Conservation (phyloP, 768 basidiomycete genomes). For the Tricholomella constricta region DNA sequence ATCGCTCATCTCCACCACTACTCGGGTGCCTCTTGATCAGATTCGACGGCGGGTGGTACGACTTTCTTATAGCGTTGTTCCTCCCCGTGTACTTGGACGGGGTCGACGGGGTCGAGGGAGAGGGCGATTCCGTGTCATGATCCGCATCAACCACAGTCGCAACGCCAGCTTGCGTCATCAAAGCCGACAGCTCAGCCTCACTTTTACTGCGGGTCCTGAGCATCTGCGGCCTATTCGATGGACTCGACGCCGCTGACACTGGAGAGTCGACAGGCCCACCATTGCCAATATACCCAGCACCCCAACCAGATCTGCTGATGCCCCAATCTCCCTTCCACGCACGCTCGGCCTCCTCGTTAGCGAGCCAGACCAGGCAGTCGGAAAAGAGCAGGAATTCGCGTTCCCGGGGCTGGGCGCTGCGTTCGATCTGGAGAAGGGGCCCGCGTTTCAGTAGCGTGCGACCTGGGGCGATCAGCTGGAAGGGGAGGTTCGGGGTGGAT, state of each 20-base stretch:
- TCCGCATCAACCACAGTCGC: not conserved
- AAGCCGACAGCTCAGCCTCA: constrained; percentile 52
- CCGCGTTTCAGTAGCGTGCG: constrained; percentile 77
- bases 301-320: constrained; percentile 26
- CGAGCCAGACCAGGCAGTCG: constrained; percentile 80
- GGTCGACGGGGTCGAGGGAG: constrained; percentile 26
- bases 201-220: constrained; percentile 57
- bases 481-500: constrained; percentile 72
- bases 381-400: constrained; percentile 82
- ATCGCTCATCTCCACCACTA: constrained; percentile 63
- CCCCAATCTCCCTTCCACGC: constrained; percentile 37
- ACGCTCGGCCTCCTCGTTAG: constrained; percentile 46
- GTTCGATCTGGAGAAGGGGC: constrained; percentile 56
- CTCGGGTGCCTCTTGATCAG: constrained; percentile 32
- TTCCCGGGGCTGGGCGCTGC: constrained; percentile 49
- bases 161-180: constrained; percentile 4
- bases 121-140: constrained; percentile 8
- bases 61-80: constrained; percentile 18
- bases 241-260: constrained; percentile 10
- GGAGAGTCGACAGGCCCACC: constrained; percentile 17
- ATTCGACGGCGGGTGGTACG: constrained; percentile 31
- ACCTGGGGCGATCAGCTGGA: constrained; percentile 78
- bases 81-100: constrained; percentile 10
- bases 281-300: constrained; percentile 17
- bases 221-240: constrained; percentile 32